Evolutionary conservation across 352 stramenopile genomes (phyloP).

Genomic region (Globisporangium splendens): DNA sequence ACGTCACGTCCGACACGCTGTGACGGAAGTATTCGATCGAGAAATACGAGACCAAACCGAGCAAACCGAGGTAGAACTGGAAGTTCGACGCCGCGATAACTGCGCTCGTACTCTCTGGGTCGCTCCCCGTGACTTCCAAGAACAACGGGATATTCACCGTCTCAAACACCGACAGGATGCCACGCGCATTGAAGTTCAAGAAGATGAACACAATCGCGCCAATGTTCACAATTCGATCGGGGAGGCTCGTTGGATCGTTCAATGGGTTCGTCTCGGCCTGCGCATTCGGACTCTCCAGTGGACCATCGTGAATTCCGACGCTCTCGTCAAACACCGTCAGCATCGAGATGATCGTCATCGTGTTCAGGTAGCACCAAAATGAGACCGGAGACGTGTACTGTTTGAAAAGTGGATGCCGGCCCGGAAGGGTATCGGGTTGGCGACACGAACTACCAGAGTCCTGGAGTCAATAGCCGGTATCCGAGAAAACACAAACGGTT

Average conservation of each 20-base stretch:
- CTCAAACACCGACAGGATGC: conserved; percentile 80
- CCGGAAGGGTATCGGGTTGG: conserved; percentile 51
- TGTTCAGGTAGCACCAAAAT: conserved; percentile 62
- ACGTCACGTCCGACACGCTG: conserved; percentile 59
- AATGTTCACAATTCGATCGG: conserved; percentile 68
- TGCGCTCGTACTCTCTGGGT: conserved; percentile 41
- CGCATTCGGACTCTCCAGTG: conserved; percentile 40
- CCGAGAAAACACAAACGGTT: conserved; percentile 74
- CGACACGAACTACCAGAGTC: conserved; percentile 65
- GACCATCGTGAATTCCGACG: conserved; percentile 56
- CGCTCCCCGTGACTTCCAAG: conserved; percentile 58
- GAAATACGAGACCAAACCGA: conserved; percentile 76
- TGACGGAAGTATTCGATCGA: conserved; percentile 77
- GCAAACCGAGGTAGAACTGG: conserved; percentile 73
- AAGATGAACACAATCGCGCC: conserved; percentile 76
- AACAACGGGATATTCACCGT: conserved; percentile 84
- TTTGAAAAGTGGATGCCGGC: conserved; percentile 67
- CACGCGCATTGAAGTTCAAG: conserved; percentile 73
- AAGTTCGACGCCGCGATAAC: conserved; percentile 77
- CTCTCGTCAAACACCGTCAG: conserved; percentile 50
- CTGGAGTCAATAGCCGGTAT: conserved; percentile 66
- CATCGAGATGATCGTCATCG: conserved; percentile 64
- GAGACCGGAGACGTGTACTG: conserved; percentile 65
- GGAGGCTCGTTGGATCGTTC: conserved; percentile 49
- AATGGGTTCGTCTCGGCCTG: conserved; percentile 37